Evolutionary conservation across 2,329 filamentous ascomycete species (phyloP), one percentile per base, ranked within the genome.

Genomic region (Pseudogymnoascus sp.): DNA sequence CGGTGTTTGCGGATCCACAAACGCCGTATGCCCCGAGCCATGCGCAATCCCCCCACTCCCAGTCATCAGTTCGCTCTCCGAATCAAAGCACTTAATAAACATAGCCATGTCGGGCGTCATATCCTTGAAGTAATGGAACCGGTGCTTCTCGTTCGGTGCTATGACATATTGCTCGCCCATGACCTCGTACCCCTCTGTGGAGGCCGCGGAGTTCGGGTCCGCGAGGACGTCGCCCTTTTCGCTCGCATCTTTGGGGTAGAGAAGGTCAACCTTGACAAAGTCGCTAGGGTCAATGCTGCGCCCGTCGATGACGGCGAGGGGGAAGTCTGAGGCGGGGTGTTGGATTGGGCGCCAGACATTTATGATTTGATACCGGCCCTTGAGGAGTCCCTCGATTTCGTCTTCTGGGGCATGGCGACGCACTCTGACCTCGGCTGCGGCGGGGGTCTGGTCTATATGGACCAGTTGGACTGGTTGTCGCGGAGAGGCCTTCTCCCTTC

Each of bases 11-110:
- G 89, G 88, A 73, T 96, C 88, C 43, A 82, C 79, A 75, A 96
- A 96, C 0, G 90, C 90, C 6, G 88, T 87, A 77, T 96, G 91
- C 13, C 90, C 85, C 3, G 62, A 39, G 16, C 64, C 54, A 28
- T 34, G 41, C 4, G 67, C 73, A 0, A 77, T 76, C 0, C 77
- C 79, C 3, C 78, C 75, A 72, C 78, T 80, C 21, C 61, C 28
- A 1, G 14, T 23, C 57, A 81, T 67, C 1, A 78, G 80, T 66
- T 87, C 82, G 39, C 45, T 51, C 19, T 60, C 43, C 68, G 82
- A 89, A 75, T 93, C 90, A 67, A 86, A 91, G 76, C 90, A 95
- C 80, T 93, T 89, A 34, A 95, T 79, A 72, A 93, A 74, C 64
- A 93, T 71, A n/a, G 88, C 77, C 77, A 93, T 90, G 65, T 85